Evolutionary conservation across 768 basidiomycete species (phyloP).

Genomic region (Strobilomyces dryophilus): DNA sequence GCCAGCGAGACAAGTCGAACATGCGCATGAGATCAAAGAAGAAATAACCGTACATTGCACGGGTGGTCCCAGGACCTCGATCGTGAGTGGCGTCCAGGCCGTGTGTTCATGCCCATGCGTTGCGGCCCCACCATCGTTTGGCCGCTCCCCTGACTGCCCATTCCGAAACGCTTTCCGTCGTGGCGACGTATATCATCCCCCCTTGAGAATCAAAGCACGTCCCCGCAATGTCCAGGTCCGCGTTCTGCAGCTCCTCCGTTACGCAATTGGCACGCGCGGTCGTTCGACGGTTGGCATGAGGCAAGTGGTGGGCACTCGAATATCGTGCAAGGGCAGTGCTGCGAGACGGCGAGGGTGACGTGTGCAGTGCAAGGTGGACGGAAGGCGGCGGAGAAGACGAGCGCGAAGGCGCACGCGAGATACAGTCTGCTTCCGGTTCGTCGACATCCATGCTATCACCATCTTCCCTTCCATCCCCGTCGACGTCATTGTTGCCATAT

Average conservation of each 20-base stretch:
- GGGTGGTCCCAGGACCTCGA: background rate
- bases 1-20: background rate
- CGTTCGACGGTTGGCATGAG: slow-evolving; percentile 18
- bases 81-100: background rate
- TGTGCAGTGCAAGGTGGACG: slow-evolving; percentile 27
- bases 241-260: slow-evolving; percentile 13
- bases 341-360: slow-evolving; percentile 20
- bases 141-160: slow-evolving; percentile 72
- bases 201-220: slow-evolving; percentile 72
- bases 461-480: slow-evolving; percentile 30
- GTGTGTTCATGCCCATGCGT: slow-evolving; percentile 37
- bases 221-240: slow-evolving; percentile 57
- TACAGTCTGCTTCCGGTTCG: slow-evolving; percentile 49
- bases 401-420: slow-evolving; percentile 47
- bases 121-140: slow-evolving; percentile 68
- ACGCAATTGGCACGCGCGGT: slow-evolving; percentile 7
- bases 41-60: slow-evolving; percentile 4
- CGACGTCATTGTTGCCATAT: slow-evolving; percentile 21
- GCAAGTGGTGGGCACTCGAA: slow-evolving; percentile 15
- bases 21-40: slow-evolving; percentile 3
- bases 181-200: slow-evolving; percentile 63
- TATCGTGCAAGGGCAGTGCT: slow-evolving; percentile 16
- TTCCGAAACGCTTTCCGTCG: slow-evolving; percentile 63
- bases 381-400: slow-evolving; percentile 46
- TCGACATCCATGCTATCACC: slow-evolving; percentile 48